These are phyloP conservation scores for Dryadomyces quercus-mongolicae DNA, from an alignment of 2,329 filamentous ascomycete genomes.

Conservation along the genomic window DNA sequence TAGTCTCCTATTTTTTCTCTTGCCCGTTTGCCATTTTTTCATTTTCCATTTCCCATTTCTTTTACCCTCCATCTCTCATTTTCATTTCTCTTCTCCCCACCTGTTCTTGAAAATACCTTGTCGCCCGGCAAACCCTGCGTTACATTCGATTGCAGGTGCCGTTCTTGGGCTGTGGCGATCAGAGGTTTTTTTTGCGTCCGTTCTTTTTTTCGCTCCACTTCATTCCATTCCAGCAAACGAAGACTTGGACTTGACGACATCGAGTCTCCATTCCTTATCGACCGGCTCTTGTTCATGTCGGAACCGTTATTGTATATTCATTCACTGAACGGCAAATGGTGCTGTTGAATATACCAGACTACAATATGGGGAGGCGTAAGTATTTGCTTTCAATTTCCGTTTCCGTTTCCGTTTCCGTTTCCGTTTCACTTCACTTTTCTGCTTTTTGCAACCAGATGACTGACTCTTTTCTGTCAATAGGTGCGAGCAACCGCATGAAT, in stretches of 20 bases:
- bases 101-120: not conserved
- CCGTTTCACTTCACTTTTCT: not conserved
- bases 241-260: not conserved
- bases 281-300: not conserved
- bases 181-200: not conserved
- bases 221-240: not conserved
- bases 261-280: not conserved
- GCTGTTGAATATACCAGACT: not conserved
- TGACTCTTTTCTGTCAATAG: not conserved
- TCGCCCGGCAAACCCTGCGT: not conserved
- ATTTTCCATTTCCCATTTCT: not conserved
- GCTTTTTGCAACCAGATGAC: not conserved
- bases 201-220: not conserved
- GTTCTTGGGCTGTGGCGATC: not conserved
- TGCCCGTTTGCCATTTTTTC: not conserved
- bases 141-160: not conserved
- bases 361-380: not conserved
- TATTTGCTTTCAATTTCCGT: not conserved
- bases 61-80: not conserved
- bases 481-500: not conserved
- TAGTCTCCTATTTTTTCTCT: not conserved
- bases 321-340: not conserved
- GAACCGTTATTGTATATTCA: not conserved
- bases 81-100: not conserved
- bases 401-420: not conserved